Evolutionary conservation across 139 green algal species (phyloP), one percentile per base, ranked within the genome.

Genomic region (Closterium sp.): DNA sequence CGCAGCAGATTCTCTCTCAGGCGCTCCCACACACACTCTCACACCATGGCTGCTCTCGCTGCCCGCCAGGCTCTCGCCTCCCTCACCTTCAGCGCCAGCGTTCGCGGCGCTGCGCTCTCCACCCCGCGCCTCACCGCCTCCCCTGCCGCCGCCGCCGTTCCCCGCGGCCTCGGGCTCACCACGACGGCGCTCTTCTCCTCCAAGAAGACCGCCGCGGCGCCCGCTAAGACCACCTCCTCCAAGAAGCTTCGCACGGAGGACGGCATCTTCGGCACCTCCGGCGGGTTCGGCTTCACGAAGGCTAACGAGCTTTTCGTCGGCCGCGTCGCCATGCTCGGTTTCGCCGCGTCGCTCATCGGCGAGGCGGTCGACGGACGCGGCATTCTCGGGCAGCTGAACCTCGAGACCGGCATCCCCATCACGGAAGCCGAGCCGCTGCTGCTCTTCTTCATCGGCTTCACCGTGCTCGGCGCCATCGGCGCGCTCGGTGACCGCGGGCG

Each of bases 291-390:
- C n/a, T 97, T 96, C 93, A 96, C 94, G 36, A 95, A 95, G 91
- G 88, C 33, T 36, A 97, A 97, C 76, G 96, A 97, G 94, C 92
- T 97, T 43, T 98, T 98, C 87, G 96, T 97, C 6, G 96, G 96
- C 81, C 94, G 96, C 85, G 87, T 97, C 91, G 96, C 96, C n/a
- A 95, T 97, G 94, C 94, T 98, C 43, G 96, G 96, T 89, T 97
- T 98, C 90, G 96, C 95, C 9, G 95, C 96, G 4, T 95, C 93
- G 35, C 89, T 98, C 0, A 88, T 98, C 7, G 96, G 96, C 21
- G 96, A 98, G 93, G 89, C 91, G 0, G 9, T 97, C 8, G 97
- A 96, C 28, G 96, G 96, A 76, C 96, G 97, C 93, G 96, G 96
- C 31, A 93, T 95, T 23, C 91, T 98, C 38, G 96, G 84, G 4